A percentile compares a stretch with the other conserved stretches of the same genome.
Conservation (phyloP, 106 monocot genomes). For the Allium sativum region DNA sequence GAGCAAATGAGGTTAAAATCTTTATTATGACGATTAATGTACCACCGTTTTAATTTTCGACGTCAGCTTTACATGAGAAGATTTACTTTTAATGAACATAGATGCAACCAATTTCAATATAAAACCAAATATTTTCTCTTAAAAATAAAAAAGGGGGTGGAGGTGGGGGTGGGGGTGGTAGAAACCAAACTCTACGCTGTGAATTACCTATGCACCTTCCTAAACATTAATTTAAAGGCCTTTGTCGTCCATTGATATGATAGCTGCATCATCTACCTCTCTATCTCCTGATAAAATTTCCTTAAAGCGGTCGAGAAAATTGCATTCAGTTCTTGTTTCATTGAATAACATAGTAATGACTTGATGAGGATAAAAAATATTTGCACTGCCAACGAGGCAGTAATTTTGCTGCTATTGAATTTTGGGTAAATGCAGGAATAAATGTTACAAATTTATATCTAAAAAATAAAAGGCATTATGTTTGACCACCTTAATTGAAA, state of each 20-base stretch:
- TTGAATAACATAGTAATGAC: not conserved
- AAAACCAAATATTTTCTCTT: not conserved
- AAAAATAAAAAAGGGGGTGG: no score
- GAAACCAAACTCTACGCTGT: not conserved
- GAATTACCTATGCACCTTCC: conserved; percentile 85
- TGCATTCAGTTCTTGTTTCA: conserved; percentile 70
- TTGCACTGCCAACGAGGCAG: no score
- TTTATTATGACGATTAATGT: no score
- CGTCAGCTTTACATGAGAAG: no score
- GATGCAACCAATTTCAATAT: not conserved
- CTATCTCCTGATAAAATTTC: conserved; percentile 56
- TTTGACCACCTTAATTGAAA: not conserved
- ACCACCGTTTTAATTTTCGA: no score
- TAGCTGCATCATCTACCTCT: conserved; percentile 91
- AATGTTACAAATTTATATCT: not conserved
- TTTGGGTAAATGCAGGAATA: not conserved
- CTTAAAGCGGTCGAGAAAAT: conserved; percentile 82
- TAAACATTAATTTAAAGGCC: conserved; percentile 87
- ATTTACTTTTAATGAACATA: not conserved
- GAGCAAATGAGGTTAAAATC: no score
- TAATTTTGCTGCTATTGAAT: no score
- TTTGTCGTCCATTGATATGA: conserved; percentile 94
- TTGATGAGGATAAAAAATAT: no score
- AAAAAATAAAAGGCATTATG: not conserved
- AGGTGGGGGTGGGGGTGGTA: no score